These are phyloP conservation scores for Novymonas esmeraldas DNA, from an alignment of 208 protist genomes.

Conservation along the genomic window DNA sequence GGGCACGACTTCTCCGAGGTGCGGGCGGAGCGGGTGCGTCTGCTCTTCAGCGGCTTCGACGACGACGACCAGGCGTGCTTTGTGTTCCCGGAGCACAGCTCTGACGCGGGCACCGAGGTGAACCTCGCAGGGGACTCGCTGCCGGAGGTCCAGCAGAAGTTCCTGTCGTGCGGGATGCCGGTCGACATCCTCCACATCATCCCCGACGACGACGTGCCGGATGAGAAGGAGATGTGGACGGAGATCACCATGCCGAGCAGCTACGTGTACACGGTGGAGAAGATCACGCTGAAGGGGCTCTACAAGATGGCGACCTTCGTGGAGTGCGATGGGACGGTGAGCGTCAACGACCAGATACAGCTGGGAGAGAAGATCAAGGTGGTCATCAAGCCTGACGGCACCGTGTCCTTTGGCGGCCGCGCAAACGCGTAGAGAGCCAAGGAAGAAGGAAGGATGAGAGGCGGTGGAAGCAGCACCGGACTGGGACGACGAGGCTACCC, in stretches of 20 bases:
- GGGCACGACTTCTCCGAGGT: constrained; percentile 88
- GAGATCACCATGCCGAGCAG: constrained; percentile 88
- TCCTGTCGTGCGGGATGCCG: constrained; percentile 85
- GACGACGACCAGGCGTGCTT: constrained; percentile 91
- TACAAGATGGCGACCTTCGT: constrained; percentile 88
- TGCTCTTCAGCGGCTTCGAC: constrained; percentile 92
- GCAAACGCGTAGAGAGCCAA: constrained; percentile 32
- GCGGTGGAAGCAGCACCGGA: neutral
- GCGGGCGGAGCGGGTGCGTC: constrained; percentile 72
- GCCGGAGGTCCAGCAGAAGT: constrained; percentile 82
- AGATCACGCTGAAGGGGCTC: constrained; percentile 80
- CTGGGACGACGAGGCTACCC: neutral
- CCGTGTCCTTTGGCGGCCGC: constrained; percentile 81
- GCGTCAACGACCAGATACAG: constrained; percentile 89
- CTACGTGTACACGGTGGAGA: constrained; percentile 89
- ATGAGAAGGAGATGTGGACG: constrained; percentile 76
- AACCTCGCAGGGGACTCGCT: constrained; percentile 78
- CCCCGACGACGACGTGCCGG: constrained; percentile 59
- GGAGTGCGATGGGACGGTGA: constrained; percentile 87
- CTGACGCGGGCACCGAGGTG: constrained; percentile 79
- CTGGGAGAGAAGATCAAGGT: constrained; percentile 87
- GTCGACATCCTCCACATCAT: constrained; percentile 87
- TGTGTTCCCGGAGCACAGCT: constrained; percentile 84
- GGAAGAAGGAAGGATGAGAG: neutral
- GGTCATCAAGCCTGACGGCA: constrained; percentile 84